These are phyloP conservation scores for Apiospora phragmitis DNA, from an alignment of 2,329 filamentous ascomycete genomes.

Conservation along the genomic window DNA sequence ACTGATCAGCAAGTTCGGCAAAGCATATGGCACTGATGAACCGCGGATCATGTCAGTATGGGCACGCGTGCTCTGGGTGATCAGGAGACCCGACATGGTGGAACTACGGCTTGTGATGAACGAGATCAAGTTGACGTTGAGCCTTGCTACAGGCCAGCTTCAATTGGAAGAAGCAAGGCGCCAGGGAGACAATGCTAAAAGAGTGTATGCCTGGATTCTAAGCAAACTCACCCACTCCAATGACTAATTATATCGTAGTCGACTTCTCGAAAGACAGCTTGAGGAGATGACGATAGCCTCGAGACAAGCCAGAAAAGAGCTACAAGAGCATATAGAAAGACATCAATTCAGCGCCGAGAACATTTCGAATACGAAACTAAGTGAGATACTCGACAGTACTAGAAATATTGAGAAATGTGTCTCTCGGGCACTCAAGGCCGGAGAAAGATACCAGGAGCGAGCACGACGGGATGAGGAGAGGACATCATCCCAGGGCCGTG, in stretches of 20 bases:
- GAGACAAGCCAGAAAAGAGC: neutral
- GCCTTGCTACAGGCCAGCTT: neutral
- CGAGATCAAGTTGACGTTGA: neutral
- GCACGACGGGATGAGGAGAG: neutral
- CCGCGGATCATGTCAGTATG: neutral
- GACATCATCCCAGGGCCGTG: neutral
- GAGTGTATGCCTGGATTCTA: neutral
- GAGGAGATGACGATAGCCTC: neutral
- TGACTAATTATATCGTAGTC: neutral
- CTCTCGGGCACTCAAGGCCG: slow-evolving; percentile 12
- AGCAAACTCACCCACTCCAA: neutral
- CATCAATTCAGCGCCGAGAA: neutral
- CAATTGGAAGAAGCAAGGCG: neutral
- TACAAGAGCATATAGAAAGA: neutral
- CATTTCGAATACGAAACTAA: neutral
- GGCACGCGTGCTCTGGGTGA: neutral
- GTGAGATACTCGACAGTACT: slow-evolving; percentile 15
- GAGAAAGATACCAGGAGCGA: neutral
- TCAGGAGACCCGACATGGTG: neutral
- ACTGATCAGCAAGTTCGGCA: neutral
- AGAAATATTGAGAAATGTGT: slow-evolving; percentile 19
- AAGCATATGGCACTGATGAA: neutral
- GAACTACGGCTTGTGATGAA: neutral
- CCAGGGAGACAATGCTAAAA: neutral
- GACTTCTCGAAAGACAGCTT: neutral